Percentiles rank a stretch among this genome's conserved stretches.
These are phyloP conservation scores for Lactarius psammicola DNA, from an alignment of 768 basidiomycete species.

Conservation along the genomic window DNA sequence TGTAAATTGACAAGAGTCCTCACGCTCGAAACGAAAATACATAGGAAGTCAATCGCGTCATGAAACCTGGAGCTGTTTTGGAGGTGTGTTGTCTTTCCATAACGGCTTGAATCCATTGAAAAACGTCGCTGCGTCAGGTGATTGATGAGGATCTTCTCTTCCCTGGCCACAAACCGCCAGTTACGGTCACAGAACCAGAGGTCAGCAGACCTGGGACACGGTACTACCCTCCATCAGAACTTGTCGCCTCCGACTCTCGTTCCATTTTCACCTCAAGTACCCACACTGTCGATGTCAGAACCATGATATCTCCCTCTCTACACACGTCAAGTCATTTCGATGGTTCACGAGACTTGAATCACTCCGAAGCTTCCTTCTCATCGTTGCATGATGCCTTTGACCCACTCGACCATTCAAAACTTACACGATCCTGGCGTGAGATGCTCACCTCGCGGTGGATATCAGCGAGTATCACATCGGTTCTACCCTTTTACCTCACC, in stretches of 20 bases:
- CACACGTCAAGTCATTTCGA: too few species aligned
- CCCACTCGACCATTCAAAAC: slow-evolving; percentile 26
- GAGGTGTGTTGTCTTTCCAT: slow-evolving; percentile 49
- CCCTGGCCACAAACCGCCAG: slow-evolving; percentile 42
- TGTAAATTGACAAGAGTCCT: slow-evolving; percentile 21
- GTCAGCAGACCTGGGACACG: neutral
- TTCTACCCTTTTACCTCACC: slow-evolving; percentile 27
- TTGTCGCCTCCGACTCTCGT: neutral
- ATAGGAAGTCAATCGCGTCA: slow-evolving; percentile 66
- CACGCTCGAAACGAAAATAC: slow-evolving; percentile 3
- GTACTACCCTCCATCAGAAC: neutral
- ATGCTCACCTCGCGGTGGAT: slow-evolving; percentile 27
- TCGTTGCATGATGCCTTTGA: slow-evolving; percentile 9
- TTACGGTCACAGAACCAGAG: neutral
- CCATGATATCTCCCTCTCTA: neutral
- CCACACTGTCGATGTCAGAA: neutral
- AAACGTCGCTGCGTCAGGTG: slow-evolving; percentile 42
- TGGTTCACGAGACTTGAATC: neutral
- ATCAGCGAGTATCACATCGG: slow-evolving; percentile 23
- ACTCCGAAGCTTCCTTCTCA: neutral
- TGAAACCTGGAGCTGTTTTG: slow-evolving; percentile 58
- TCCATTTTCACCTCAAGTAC: neutral
- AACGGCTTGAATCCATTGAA: neutral
- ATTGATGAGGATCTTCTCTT: slow-evolving; percentile 76
- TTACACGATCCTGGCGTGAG: slow-evolving; percentile 27